Conservation (phyloP, 371 early-diverging fungal genomes). For the Syncephalastrum racemosum region DNA sequence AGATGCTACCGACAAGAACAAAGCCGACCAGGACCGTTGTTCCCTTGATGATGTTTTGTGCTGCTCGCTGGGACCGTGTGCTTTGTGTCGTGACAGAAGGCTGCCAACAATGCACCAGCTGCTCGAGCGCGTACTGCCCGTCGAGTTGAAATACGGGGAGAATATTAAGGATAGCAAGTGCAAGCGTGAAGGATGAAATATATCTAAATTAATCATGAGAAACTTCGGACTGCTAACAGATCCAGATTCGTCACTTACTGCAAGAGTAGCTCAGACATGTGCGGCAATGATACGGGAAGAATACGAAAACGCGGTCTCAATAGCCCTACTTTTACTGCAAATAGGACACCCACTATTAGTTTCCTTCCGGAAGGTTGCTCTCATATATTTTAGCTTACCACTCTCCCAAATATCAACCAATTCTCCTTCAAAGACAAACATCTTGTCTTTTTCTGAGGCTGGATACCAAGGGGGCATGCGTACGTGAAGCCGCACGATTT, state of each 20-base stretch:
- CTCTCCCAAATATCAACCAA: slow-evolving; percentile 62
- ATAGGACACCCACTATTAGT: not conserved
- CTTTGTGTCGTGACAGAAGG: slow-evolving; percentile 10
- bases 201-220: slow-evolving; percentile 46
- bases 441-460: slow-evolving; percentile 19
- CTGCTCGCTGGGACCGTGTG: slow-evolving; percentile 13
- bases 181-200: slow-evolving; percentile 74
- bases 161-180: slow-evolving; percentile 76
- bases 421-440: slow-evolving; percentile 58
- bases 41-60: slow-evolving; percentile 24
- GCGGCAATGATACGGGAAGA: slow-evolving; percentile 63
- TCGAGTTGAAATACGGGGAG: slow-evolving; percentile 77
- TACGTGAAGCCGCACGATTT: slow-evolving; percentile 57
- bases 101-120: slow-evolving; percentile 29
- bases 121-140: slow-evolving; percentile 67
- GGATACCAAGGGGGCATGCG: slow-evolving; percentile 36
- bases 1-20: slow-evolving; percentile 45
- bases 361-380: not conserved
- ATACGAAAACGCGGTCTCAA: slow-evolving; percentile 55
- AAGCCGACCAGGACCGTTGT: slow-evolving; percentile 41
- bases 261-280: slow-evolving; percentile 50
- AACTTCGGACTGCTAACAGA: too few species aligned
- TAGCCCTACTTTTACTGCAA: slow-evolving; percentile 63
- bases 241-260: slow-evolving; percentile 35
- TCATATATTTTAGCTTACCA: slow-evolving; percentile 29